These are phyloP conservation scores for Botrytis aclada DNA, from an alignment of 2,329 filamentous ascomycete species.

Conservation along the genomic window DNA sequence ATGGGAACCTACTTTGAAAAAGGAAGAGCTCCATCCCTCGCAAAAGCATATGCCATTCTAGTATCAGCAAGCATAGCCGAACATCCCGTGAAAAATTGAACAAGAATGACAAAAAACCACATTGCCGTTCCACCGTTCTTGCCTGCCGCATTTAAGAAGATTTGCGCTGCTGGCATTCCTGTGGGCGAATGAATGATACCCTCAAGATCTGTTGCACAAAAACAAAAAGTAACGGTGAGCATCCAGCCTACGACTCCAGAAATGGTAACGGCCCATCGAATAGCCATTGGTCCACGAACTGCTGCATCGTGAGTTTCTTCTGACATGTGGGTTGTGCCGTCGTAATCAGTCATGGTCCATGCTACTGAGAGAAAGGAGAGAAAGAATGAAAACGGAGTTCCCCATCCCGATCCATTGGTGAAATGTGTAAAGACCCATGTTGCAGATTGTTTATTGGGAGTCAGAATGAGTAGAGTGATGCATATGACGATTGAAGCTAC, in stretches of 20 bases:
- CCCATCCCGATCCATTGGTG: conserved; percentile 61
- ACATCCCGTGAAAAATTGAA: conserved; percentile 62
- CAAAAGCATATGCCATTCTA: conserved; percentile 60
- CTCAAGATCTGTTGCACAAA: conserved; percentile 58
- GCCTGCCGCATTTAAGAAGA: conserved; percentile 59
- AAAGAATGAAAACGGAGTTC: conserved; percentile 57
- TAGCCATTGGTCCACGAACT: conserved; percentile 57
- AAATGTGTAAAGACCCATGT: conserved; percentile 60
- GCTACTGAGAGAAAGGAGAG: conserved; percentile 54
- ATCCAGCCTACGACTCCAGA: conserved; percentile 60
- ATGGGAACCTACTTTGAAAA: conserved; percentile 49
- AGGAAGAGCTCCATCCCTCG: conserved; percentile 57
- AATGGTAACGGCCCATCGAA: conserved; percentile 56
- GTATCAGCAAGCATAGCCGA: conserved; percentile 63
- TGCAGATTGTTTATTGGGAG: conserved; percentile 56
- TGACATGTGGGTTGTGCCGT: conserved; percentile 65
- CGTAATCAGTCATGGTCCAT: conserved; percentile 68
- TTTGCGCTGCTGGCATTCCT: conserved; percentile 57
- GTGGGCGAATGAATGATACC: conserved; percentile 55
- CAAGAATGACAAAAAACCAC: conserved; percentile 60
- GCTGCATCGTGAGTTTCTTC: conserved; percentile 65
- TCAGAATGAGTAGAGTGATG: conserved; percentile 55
- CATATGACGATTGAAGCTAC: conserved; percentile 59
- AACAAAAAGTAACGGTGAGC: conserved; percentile 60
- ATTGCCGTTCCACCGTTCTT: conserved; percentile 54